Evolutionary conservation across 78 protist species (phyloP), one percentile per base, ranked within the genome.

Genomic region (Pigoraptor vietnamica): DNA sequence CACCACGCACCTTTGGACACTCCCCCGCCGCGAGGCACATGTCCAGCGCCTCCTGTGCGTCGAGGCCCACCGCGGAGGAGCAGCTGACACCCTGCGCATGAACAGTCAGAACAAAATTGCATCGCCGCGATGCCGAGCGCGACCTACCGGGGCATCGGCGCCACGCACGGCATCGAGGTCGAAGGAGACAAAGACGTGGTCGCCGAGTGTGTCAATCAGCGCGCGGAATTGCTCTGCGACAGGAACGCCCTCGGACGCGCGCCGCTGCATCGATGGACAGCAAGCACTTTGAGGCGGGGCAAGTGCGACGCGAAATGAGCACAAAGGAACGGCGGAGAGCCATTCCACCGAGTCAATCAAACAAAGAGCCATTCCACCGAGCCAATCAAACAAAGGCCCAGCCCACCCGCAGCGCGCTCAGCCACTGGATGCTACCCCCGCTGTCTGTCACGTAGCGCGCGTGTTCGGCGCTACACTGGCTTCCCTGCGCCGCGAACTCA

Each of bases 401-500:
- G 67, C 67, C 67, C 23, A 34, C 91, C 35, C 35, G 32, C n/a
- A 91, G 24, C 40, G 40, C 40, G 39, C 40, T 33, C 36, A 94
- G 81, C 93, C 96, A 92, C 34, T 10, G n/a, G 34, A 92, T n/a
- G 56, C 40, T 14, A 2, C 91, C 90, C 0, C 89, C 91, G 23
- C 90, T 23, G 79, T 56, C 55, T 2, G 24, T 23, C 32, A 94
- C 32, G 24, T 29, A 94, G 33, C 14, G 67, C 34, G 40, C 88
- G 38, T 94, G 96, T 35, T 55, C 83, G 1, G 81, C 79, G 37
- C 93, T 83, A 86, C 96, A 94, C 86, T 94, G 96, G 32, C 37
- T 25, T n/a, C 94, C 94, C 36, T 94, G 96, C 40, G 91, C 82
- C 24, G 93, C 96, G 35, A 92, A 94, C 94, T 94, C 96, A 23